These are phyloP conservation scores for Carnegiea gigantea DNA, from an alignment of 179 eudicot species.

Conservation along the genomic window DNA sequence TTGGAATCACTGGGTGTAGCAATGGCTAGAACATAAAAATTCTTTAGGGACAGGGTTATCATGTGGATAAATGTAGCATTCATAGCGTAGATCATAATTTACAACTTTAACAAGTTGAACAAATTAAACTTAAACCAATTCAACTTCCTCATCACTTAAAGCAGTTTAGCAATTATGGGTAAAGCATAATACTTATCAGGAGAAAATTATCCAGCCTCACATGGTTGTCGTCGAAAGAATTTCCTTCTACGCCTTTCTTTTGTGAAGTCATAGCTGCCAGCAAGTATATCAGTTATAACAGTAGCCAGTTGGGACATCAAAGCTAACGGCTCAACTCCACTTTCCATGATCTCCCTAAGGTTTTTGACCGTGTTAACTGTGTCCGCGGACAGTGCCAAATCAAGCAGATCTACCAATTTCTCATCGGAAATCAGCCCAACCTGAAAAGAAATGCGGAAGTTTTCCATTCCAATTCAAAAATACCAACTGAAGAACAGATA, in stretches of 20 bases:
- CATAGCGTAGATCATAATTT: neutral
- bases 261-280: constrained; percentile 75
- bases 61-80: neutral
- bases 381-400: constrained; percentile 93
- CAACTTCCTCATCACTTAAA: neutral
- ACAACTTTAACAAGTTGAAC: neutral
- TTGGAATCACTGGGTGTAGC: neutral
- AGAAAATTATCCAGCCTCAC: constrained; percentile 46
- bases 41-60: neutral
- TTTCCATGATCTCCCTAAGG: constrained; percentile 86
- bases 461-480: constrained; percentile 8
- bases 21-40: neutral
- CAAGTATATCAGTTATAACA: constrained; percentile 88
- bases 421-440: constrained; percentile 93
- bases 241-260: constrained; percentile 68
- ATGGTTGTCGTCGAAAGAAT: constrained; percentile 70
- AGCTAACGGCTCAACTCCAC: constrained; percentile 90
- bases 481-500: neutral
- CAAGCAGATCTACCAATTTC: constrained; percentile 88
- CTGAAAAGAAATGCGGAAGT: constrained; percentile 37
- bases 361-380: constrained; percentile 86
- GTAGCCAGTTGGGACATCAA: constrained; percentile 98
- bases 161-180: constrained; percentile 12
- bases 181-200: neutral
- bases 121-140: neutral